Base-by-base conservation (phyloP, 139 green algal genomes). In the Gonium pectorale region DNA sequence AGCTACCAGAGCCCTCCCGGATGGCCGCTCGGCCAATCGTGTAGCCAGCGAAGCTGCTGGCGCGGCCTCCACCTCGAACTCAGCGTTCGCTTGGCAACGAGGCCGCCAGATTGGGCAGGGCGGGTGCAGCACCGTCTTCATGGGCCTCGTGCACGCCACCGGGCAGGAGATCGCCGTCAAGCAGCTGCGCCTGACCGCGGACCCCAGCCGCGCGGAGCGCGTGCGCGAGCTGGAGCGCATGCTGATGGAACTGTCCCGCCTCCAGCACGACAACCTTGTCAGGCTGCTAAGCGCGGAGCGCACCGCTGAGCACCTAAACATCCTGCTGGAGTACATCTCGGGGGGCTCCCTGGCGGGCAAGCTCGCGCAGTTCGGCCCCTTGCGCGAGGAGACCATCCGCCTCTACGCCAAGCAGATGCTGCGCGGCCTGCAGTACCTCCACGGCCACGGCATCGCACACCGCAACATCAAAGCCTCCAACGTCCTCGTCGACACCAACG, bases 281-380 rank as follows among this genome's bases (percentile, higher is more conserved):
- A 91, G 91, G 21, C 99, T 99, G 92, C 87, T 99, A 43, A 95
- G 97, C 79, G 97, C 94, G 5, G 92, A 97, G 80, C 89, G 87
- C 40, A 94, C 82, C 1, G 66, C 87, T 0, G 89, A 96, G 5
- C 67, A 79, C 35, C 86, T 99, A 38, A 96, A 98, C 93, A 99
- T 99, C 83, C 99, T 99, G 82, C 89, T 99, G 52, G 97, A 99
- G 92, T 99, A 95, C 70, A 95, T 98, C 17, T 91, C 96, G 8
- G 97, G 97, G 24, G 97, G 97, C 41, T 98, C 95, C 68, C 98
- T 99, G n/a, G 92, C 95, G 21, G 92, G 86, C n/a, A 83, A 83
- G 41, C 38, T 62, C 3, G 35, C 24, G 31, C 37, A 77, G 19
- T 80, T 67, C 13, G 68, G 87, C 38, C 49, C 86, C 29, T 67